phyloP scores from a whole-genome alignment of 495 filamentous ascomycete genomes.

The Pyronema domesticum region DNA sequence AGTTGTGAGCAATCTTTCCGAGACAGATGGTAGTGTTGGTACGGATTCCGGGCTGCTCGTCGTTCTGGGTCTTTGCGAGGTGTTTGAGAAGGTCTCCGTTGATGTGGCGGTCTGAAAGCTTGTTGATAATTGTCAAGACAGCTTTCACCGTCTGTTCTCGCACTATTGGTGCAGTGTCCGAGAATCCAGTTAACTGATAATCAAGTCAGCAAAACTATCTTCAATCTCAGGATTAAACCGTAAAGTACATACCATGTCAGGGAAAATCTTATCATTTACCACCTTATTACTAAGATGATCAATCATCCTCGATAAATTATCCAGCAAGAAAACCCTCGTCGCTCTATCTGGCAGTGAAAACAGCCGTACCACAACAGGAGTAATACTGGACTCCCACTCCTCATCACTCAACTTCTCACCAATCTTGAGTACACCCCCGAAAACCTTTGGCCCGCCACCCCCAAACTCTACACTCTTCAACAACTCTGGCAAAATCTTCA shows the following conservation, averaged over 20 bases:
- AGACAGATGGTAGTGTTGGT: slow-evolving; percentile 97
- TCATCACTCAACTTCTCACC: slow-evolving; percentile 68
- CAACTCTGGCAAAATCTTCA: slow-evolving; percentile 90
- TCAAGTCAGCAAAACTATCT: slow-evolving; percentile 14
- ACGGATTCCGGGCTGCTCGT: slow-evolving; percentile 90
- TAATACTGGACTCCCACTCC: slow-evolving; percentile 70
- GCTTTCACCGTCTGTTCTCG: slow-evolving; percentile 92
- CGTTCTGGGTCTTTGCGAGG: slow-evolving; percentile 88
- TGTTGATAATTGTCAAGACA: slow-evolving; percentile 63
- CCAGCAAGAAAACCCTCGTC: slow-evolving; percentile 75
- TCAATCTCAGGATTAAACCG: slow-evolving; percentile 28
- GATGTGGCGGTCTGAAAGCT: slow-evolving; percentile 78
- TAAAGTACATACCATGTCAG: slow-evolving; percentile 40
- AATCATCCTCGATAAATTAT: slow-evolving; percentile 81
- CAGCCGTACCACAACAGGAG: slow-evolving; percentile 68
- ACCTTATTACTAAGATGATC: slow-evolving; percentile 74
- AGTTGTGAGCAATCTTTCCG: slow-evolving; percentile 81
- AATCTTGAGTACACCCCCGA: slow-evolving; percentile 75
- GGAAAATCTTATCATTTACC: slow-evolving; percentile 93
- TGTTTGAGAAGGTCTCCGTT: slow-evolving; percentile 86
- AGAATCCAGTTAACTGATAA: slow-evolving; percentile 68
- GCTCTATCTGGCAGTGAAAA: slow-evolving; percentile 86
- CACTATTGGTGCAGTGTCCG: slow-evolving; percentile 75
- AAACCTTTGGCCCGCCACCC: slow-evolving; percentile 83
- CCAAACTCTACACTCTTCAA: slow-evolving; percentile 95